Evolutionary conservation across 768 basidiomycete species (phyloP), one percentile per base, ranked within the genome.

Genomic region (Chalciporus piperatus): DNA sequence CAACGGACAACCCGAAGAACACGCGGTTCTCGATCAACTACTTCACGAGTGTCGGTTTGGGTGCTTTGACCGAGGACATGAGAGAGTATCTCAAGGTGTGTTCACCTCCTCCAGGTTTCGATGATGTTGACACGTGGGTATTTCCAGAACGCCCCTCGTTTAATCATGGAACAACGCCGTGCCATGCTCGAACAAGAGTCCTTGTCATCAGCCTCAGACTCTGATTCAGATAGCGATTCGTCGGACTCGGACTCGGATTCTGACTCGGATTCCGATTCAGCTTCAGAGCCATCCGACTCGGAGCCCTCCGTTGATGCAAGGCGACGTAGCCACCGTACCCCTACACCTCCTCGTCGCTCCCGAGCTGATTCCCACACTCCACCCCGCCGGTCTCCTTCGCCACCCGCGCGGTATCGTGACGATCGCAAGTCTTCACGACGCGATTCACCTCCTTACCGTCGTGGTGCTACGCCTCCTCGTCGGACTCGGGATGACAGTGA

Each of bases 21-120:
- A 98, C 97, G 1, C 81, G 97, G 48, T 93, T 95, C 66, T 82
- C 92, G 3, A 96, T 96, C 83, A 97, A 97, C 68, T 98, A 98
- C 74, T 97, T 98, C 67, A 99, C 97, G 6, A 92, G 89, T 61
- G 85, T 99, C 59, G 92, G 92, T 0, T 65, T 98, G 53, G 97
- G 97, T 49, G 78, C 80, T 20, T 67, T 98, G 54, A 99, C 97
- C 1, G 95, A 98, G 70, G 89, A 89, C 27, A 98, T 98, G 97
- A 80, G 97, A 66, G 94, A 95, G 65, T 95, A 92, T 64, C 74
- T 99, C 54, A 92, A 96, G 77, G 91, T 89, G 59, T 41, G 80
- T 74, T 54, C 60, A 19, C 47, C 17, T 41, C 28, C n/a, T 23
- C 19, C 22, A 14, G 9, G 16, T 22, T 16, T 48, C 11, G 39